These are phyloP conservation scores for Obelidium mucronatum DNA, from an alignment of 192 early-diverging fungal species.

Conservation along the genomic window DNA sequence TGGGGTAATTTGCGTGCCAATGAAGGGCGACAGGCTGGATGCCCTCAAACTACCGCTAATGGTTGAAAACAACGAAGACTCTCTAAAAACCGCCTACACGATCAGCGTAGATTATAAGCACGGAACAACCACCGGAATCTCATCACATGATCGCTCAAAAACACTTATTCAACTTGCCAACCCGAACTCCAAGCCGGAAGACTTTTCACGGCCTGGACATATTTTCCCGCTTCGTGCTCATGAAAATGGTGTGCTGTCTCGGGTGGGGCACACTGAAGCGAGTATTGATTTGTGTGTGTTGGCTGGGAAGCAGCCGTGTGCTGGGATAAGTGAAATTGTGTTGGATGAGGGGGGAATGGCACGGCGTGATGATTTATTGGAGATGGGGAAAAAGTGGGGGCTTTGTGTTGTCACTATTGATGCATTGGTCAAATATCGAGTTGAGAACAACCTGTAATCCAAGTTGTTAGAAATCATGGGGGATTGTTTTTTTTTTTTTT, in stretches of 20 bases:
- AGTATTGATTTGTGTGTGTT: constrained; percentile 86
- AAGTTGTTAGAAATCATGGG: too few species aligned
- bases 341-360: constrained; percentile 95
- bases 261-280: constrained; percentile 96
- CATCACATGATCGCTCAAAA: constrained; percentile 85
- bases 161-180: constrained; percentile 84
- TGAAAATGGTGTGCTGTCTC: constrained; percentile 80
- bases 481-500: too few species aligned
- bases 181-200: constrained; percentile 60
- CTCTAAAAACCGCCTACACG: constrained; percentile 93
- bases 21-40: constrained; percentile 79
- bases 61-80: constrained; percentile 89
- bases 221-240: constrained; percentile 90
- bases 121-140: constrained; percentile 95
- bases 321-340: constrained; percentile 93
- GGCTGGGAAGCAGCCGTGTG: constrained; percentile 80
- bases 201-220: constrained; percentile 92
- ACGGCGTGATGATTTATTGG: constrained; percentile 86
- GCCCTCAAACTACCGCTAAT: constrained; percentile 90
- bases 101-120: constrained; percentile 85
- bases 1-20: constrained; percentile 92
- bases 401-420: constrained; percentile 91
- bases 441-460: too few species aligned
- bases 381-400: constrained; percentile 83
- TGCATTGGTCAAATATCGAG: constrained; percentile 81